These are phyloP conservation scores for Cladosporium velox DNA, from an alignment of 2,329 filamentous ascomycete genomes.

Conservation along the genomic window DNA sequence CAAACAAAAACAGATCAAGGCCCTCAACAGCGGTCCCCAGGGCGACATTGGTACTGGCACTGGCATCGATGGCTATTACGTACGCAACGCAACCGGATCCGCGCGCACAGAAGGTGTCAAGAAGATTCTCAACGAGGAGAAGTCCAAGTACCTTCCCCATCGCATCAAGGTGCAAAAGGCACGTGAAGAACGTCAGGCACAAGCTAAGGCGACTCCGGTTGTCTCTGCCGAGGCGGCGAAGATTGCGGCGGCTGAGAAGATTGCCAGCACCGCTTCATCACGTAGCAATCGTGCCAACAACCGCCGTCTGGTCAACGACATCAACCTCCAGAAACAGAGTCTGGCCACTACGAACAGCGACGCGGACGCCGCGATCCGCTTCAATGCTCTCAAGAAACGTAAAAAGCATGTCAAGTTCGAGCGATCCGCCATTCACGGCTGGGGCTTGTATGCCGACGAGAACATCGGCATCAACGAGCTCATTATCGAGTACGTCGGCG, in stretches of 20 bases:
- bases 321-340: conserved; percentile 88
- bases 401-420: conserved; percentile 99
- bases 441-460: conserved; percentile 97
- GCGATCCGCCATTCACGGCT: conserved; percentile 96
- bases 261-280: conserved; percentile 83
- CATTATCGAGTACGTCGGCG: conserved; percentile 99
- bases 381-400: conserved; percentile 98
- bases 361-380: conserved; percentile 89
- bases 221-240: conserved; percentile 68
- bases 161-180: conserved; percentile 94
- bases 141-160: conserved; percentile 96
- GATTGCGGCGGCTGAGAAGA: conserved; percentile 70
- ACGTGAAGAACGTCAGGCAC: conserved; percentile 85
- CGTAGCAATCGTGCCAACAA: conserved; percentile 95
- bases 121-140: conserved; percentile 95
- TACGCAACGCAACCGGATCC: conserved; percentile 79
- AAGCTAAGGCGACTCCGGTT: conserved; percentile 64
- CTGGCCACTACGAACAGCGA: conserved; percentile 62
- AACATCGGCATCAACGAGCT: conserved; percentile 97
- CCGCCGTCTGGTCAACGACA: conserved; percentile 87
- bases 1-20: conserved; percentile 72
- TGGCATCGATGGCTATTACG: conserved; percentile 70
- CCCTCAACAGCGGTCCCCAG: conserved; percentile 61
- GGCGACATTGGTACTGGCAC: conserved; percentile 57
- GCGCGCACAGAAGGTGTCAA: conserved; percentile 91